Evolutionary conservation across 768 basidiomycete genomes (phyloP).

Genomic region (Nidularia pulvinata): DNA sequence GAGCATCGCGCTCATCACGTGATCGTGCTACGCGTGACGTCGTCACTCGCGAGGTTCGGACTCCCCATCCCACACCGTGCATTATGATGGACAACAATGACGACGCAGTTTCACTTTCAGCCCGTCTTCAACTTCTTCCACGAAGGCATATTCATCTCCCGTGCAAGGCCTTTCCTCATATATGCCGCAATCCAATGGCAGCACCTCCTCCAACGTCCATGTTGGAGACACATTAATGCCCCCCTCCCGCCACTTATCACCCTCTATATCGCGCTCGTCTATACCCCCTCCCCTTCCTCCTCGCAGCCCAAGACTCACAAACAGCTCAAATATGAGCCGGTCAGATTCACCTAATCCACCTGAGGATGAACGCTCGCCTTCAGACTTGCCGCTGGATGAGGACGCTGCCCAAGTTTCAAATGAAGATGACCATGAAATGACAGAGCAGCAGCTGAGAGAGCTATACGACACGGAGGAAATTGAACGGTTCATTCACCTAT

Average conservation of each 20-base stretch:
- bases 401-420: background rate
- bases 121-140: too few species aligned
- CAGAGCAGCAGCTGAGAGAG: constrained; percentile 54
- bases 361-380: constrained; percentile 4
- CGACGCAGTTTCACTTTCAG: background rate
- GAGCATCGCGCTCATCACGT: constrained; percentile 8
- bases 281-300: too few species aligned
- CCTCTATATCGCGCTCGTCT: too few species aligned
- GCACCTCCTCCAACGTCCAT: too few species aligned
- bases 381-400: constrained; percentile 1
- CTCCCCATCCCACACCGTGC: background rate
- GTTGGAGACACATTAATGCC: too few species aligned
- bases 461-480: constrained; percentile 68
- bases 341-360: too few species aligned
- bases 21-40: constrained; percentile 4
- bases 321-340: too few species aligned
- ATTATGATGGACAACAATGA: background rate
- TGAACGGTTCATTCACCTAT: constrained; percentile 56
- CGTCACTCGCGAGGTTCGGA: background rate
- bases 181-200: too few species aligned
- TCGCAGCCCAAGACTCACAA: too few species aligned
- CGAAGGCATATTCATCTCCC: too few species aligned
- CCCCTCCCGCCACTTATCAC: too few species aligned
- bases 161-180: too few species aligned
- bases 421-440: constrained; percentile 25